phyloP scores from a whole-genome alignment of 2,329 filamentous ascomycete genomes.

The Dactylellina cionopaga region DNA sequence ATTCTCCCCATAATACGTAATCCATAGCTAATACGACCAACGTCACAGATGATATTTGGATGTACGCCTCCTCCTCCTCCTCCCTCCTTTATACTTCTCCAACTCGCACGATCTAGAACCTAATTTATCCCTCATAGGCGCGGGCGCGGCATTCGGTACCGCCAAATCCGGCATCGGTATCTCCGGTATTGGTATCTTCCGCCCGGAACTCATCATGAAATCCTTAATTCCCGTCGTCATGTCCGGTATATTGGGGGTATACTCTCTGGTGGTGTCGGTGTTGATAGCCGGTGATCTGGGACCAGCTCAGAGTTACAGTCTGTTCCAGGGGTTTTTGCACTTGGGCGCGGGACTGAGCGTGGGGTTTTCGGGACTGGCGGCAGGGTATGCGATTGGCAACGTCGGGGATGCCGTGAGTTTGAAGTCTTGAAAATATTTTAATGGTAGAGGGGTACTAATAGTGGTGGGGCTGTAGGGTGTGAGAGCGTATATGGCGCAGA shows the following conservation, averaged over 20 bases:
- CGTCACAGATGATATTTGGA: slow-evolving; percentile 45
- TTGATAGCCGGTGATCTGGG: slow-evolving; percentile 90
- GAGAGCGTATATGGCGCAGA: slow-evolving; percentile 94
- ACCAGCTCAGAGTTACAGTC: slow-evolving; percentile 74
- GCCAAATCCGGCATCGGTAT: slow-evolving; percentile 87
- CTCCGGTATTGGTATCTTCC: slow-evolving; percentile 82
- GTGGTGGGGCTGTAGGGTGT: slow-evolving; percentile 68
- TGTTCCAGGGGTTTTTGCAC: slow-evolving; percentile 94
- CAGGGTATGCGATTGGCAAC: slow-evolving; percentile 94
- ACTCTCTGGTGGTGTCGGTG: slow-evolving; percentile 95
- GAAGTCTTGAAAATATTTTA: neutral
- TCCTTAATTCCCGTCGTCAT: slow-evolving; percentile 76
- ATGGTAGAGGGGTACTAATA: slow-evolving; percentile 48
- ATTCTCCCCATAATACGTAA: neutral
- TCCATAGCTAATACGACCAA: neutral
- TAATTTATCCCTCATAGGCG: too few relatives aligned
- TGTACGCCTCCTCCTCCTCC: slow-evolving; percentile 18
- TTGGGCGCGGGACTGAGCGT: slow-evolving; percentile 89
- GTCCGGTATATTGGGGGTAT: slow-evolving; percentile 99
- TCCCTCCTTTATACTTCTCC: neutral
- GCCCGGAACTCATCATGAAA: slow-evolving; percentile 90
- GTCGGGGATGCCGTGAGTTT: slow-evolving; percentile 83
- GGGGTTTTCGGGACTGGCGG: slow-evolving; percentile 89
- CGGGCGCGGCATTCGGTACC: slow-evolving; percentile 84
- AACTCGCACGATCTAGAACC: too few relatives aligned